phyloP scores from a whole-genome alignment of 2,329 filamentous ascomycete species.

The Huntiella omanensis region DNA sequence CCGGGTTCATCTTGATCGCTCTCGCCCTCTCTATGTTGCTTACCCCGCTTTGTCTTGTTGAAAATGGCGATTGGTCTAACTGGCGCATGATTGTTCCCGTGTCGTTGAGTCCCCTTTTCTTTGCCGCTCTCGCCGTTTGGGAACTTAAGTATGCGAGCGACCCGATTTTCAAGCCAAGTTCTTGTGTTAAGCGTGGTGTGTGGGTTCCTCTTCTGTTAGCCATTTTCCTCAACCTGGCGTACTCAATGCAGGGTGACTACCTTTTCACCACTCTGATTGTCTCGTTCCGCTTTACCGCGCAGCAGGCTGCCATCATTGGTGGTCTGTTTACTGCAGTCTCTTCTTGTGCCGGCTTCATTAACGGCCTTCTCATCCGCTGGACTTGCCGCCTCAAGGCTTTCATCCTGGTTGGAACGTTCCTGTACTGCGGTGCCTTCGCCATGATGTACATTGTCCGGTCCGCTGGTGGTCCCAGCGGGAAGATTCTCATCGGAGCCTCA shows the following conservation, averaged over 20 bases:
- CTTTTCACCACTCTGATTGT: conserved; percentile 43
- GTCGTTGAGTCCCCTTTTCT: conserved; percentile 25
- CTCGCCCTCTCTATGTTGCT: too few species aligned
- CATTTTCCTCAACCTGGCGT: conserved; percentile 34
- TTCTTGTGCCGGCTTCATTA: conserved; percentile 35
- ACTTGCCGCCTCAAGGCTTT: conserved; percentile 43
- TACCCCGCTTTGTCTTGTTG: too few species aligned
- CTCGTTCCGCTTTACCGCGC: conserved; percentile 38
- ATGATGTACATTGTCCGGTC: conserved; percentile 45
- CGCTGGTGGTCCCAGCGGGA: conserved; percentile 21
- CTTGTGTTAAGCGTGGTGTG: conserved; percentile 32
- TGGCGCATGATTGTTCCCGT: conserved; percentile 24
- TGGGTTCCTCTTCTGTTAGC: conserved; percentile 45
- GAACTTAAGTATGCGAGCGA: conserved; percentile 25
- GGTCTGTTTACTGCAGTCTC: conserved; percentile 39
- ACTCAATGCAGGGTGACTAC: conserved; percentile 45
- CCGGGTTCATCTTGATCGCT: conserved; percentile 14
- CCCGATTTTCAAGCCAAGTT: conserved; percentile 25
- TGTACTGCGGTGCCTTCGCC: conserved; percentile 46
- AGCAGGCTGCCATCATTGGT: conserved; percentile 36
- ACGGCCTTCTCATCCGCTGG: conserved; percentile 36
- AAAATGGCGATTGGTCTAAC: background rate
- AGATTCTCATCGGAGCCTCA: conserved; percentile 16
- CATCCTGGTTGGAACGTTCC: conserved; percentile 37
- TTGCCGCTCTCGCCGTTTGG: conserved; percentile 31